Percentiles rank a stretch among this genome's conserved stretches.
Conservation (phyloP, 306 rosid genomes). For the Dryas octopetala region DNA sequence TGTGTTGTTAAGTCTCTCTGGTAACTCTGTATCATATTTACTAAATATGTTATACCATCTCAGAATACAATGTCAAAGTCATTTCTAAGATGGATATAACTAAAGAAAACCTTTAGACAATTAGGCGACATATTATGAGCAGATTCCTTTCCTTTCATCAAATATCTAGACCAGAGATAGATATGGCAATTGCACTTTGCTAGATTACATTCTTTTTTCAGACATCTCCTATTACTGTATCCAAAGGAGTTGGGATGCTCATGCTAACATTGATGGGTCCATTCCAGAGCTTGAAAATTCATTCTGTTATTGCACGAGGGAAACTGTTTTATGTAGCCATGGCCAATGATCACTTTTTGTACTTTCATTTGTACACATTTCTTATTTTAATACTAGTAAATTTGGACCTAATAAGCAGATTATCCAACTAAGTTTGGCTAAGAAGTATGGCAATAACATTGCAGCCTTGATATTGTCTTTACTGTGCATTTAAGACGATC, state of each 20-base stretch:
- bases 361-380: not conserved
- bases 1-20: not conserved
- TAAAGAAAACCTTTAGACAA: not conserved
- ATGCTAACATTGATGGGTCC: not conserved
- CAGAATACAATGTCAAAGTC: not conserved
- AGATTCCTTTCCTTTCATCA: not conserved
- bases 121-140: not conserved
- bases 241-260: not conserved
- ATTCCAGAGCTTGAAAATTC: not conserved
- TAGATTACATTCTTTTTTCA: no score
- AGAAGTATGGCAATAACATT: not conserved
- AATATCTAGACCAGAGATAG: not conserved
- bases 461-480: not conserved
- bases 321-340: not conserved
- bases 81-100: not conserved
- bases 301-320: not conserved
- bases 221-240: not conserved
- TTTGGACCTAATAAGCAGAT: no score
- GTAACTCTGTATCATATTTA: not conserved
- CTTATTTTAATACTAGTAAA: not conserved
- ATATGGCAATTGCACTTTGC: not conserved
- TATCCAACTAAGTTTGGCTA: not conserved
- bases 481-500: not conserved
- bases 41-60: not conserved
- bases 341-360: not conserved